Evolutionary conservation across 2,329 filamentous ascomycete species (phyloP).

Genomic region (Clonostachys byssicola): DNA sequence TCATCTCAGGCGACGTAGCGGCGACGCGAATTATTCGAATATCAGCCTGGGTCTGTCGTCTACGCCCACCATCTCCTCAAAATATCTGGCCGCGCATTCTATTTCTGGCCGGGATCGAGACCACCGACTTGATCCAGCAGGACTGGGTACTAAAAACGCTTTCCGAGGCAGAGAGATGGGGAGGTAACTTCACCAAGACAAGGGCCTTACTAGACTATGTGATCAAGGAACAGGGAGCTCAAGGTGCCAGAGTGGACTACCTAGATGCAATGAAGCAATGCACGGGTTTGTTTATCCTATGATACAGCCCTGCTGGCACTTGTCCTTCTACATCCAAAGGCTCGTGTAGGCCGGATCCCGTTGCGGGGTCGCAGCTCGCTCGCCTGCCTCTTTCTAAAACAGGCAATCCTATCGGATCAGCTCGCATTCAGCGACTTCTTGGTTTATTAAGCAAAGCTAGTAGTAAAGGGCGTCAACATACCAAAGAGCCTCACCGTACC

Average conservation of each 20-base stretch:
- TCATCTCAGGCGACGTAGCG: not conserved
- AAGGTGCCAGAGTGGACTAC: not conserved
- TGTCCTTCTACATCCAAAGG: no score
- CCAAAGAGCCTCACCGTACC: no score
- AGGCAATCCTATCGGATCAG: no score
- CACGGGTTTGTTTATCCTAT: not conserved
- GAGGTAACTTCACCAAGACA: not conserved
- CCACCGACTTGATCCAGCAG: not conserved
- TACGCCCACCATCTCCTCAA: not conserved
- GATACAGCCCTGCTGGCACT: not conserved
- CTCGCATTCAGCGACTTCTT: no score
- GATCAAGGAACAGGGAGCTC: not conserved
- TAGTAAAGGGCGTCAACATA: no score
- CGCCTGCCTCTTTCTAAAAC: no score
- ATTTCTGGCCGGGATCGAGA: not conserved
- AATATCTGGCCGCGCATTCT: not conserved
- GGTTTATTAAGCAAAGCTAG: no score
- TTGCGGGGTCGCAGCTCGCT: no score
- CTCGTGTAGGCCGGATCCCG: no score
- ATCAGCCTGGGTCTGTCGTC: not conserved
- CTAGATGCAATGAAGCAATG: not conserved
- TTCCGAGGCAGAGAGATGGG: not conserved
- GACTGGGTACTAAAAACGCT: not conserved
- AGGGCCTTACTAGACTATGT: not conserved
- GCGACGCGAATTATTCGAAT: not conserved